Percentiles rank a stretch among this genome's conserved stretches.
phyloP scores from a whole-genome alignment of 805 yeast genomes.

The Metschnikowia drakensbergensis region DNA sequence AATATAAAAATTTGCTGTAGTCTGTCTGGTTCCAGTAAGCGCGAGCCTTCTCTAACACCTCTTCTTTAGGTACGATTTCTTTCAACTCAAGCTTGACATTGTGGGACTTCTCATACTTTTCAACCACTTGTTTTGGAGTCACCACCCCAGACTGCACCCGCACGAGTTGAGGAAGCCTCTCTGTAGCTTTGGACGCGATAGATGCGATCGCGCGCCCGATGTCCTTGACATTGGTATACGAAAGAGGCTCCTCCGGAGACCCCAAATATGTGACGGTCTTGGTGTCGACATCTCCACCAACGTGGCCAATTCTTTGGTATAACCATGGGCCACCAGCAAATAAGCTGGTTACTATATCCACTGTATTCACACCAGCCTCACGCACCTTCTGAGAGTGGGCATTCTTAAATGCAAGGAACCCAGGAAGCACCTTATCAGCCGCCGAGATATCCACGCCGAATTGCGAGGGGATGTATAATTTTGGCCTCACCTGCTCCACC shows the following conservation, averaged over 20 bases:
- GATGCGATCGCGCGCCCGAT: slow-evolving; percentile 43
- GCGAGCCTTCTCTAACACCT: slow-evolving; percentile 29
- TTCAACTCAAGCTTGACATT: slow-evolving; percentile 27
- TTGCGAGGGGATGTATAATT: slow-evolving; percentile 56
- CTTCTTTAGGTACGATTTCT: slow-evolving; percentile 21
- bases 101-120: slow-evolving; percentile 38
- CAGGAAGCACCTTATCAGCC: slow-evolving; percentile 28
- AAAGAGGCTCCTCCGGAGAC: slow-evolving; percentile 27
- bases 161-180: slow-evolving; percentile 40
- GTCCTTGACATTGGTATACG: slow-evolving; percentile 27
- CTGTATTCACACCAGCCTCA: slow-evolving; percentile 43
- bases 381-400: slow-evolving; percentile 39
- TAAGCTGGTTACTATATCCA: slow-evolving; percentile 38
- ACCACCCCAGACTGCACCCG: slow-evolving; percentile 41
- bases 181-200: slow-evolving; percentile 32
- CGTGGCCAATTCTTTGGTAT: slow-evolving; percentile 29
- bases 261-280: slow-evolving; percentile 41
- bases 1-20: slow-evolving; percentile 32
- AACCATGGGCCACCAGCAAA: slow-evolving; percentile 36
- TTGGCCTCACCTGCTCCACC: slow-evolving; percentile 41
- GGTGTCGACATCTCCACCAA: slow-evolving; percentile 30
- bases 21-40: slow-evolving; percentile 22
- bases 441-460: slow-evolving; percentile 48
- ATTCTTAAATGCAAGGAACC: slow-evolving; percentile 30
- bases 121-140: slow-evolving; percentile 35